Conservation (phyloP, 331 rosid genomes). For the Acacia pycnantha region DNA sequence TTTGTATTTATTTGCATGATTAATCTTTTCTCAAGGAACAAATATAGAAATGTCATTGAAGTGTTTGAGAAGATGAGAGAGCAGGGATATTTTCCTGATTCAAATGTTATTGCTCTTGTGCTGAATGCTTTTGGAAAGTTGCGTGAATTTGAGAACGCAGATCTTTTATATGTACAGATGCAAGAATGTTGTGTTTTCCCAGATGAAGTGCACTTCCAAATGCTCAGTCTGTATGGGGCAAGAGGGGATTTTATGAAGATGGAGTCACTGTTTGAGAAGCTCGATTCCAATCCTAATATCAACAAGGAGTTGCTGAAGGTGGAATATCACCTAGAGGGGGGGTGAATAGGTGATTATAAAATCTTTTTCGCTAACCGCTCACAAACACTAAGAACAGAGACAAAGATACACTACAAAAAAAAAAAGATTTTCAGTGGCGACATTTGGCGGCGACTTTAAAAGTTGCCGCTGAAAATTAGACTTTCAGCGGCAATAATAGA, state of each 20-base stretch:
- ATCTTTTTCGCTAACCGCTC: too few species aligned
- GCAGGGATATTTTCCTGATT: conserved; percentile 77
- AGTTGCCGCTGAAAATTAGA: too few species aligned
- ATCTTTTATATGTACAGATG: conserved; percentile 71
- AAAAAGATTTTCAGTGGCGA: too few species aligned
- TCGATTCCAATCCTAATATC: conserved; percentile 73
- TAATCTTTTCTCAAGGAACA: conserved; percentile 70
- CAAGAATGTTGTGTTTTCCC: conserved; percentile 79
- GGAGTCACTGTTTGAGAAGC: conserved; percentile 64
- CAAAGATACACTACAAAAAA: too few species aligned
- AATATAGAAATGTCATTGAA: conserved; percentile 65
- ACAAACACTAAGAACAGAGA: too few species aligned
- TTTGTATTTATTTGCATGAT: conserved; percentile 77
- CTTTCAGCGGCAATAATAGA: too few species aligned
- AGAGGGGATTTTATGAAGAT: conserved; percentile 60
- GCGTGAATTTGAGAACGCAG: conserved; percentile 76
- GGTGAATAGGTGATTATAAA: too few species aligned
- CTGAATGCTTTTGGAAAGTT: conserved; percentile 86
- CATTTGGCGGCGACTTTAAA: too few species aligned
- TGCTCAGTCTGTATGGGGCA: conserved; percentile 78
- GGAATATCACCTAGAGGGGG: too few species aligned
- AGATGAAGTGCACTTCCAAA: conserved; percentile 88
- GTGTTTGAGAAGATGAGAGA: conserved; percentile 86
- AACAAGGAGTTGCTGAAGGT: conserved; percentile 91
- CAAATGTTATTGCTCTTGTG: conserved; percentile 79